These are phyloP conservation scores for Suhomyces canberraensis DNA, from an alignment of 805 yeast genomes.

Conservation along the genomic window DNA sequence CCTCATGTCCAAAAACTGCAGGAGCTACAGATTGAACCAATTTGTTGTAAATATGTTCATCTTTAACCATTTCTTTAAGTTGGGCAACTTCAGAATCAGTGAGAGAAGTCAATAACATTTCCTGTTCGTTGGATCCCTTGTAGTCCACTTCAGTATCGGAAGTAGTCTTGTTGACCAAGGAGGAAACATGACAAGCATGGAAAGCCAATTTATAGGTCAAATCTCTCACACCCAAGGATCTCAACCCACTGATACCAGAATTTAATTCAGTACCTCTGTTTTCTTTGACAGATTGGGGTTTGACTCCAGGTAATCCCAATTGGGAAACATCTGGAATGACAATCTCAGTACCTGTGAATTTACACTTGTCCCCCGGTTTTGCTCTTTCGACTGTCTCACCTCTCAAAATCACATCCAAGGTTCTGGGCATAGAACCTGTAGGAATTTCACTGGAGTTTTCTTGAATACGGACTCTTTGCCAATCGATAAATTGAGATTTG, in stretches of 20 bases:
- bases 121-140: conserved; percentile 69
- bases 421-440: conserved; percentile 98
- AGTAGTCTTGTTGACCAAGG: conserved; percentile 41
- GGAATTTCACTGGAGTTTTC: conserved; percentile 97
- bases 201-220: conserved; percentile 89
- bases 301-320: conserved; percentile 91
- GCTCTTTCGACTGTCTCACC: conserved; percentile 96
- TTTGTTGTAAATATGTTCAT: conserved; percentile 78
- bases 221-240: conserved; percentile 90
- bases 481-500: conserved; percentile 86
- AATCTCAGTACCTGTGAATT: conserved; percentile 90
- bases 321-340: conserved; percentile 94
- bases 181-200: conserved; percentile 84
- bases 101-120: conserved; percentile 70
- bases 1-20: conserved; percentile 93
- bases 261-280: conserved; percentile 60
- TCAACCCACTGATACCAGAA: conserved; percentile 86
- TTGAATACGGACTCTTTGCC: conserved; percentile 95
- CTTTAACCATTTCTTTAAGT: conserved; percentile 85
- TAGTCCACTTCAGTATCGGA: conserved; percentile 23
- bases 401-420: conserved; percentile 84
- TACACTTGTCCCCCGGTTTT: conserved; percentile 95
- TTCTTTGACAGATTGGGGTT: conserved; percentile 78
- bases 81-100: conserved; percentile 82
- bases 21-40: conserved; percentile 90